These are phyloP conservation scores for Lactifluus rugatus DNA, from an alignment of 768 basidiomycete species.

Conservation along the genomic window DNA sequence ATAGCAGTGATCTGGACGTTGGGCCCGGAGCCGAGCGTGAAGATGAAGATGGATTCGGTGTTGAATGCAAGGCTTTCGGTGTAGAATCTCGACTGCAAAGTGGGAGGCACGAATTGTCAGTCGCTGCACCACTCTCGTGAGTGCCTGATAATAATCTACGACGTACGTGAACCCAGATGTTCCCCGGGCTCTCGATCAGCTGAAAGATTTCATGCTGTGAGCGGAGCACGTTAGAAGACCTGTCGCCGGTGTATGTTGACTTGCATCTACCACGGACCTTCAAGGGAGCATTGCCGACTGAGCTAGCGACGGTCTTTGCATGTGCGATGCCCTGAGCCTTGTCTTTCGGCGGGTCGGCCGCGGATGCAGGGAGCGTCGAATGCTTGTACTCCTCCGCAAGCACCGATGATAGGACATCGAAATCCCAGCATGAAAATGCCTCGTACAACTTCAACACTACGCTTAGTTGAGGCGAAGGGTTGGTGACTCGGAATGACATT, in stretches of 20 bases:
- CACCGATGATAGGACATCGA: background rate
- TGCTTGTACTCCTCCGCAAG: background rate
- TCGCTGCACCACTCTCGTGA: background rate
- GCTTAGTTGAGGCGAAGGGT: slow-evolving; percentile 8
- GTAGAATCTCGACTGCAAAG: slow-evolving; percentile 1
- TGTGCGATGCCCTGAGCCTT: slow-evolving; percentile 2
- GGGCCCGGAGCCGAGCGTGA: background rate
- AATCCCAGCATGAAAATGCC: background rate
- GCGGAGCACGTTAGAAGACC: background rate
- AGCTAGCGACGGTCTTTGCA: background rate
- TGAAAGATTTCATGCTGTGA: slow-evolving; percentile 10
- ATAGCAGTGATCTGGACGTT: slow-evolving; percentile 6
- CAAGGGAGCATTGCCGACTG: background rate
- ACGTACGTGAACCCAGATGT: slow-evolving; percentile 13
- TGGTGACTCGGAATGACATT: background rate
- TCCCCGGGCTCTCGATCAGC: background rate
- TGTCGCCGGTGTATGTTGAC: background rate
- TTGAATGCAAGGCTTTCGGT: background rate
- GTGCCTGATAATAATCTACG: background rate
- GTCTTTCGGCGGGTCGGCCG: background rate
- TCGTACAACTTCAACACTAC: background rate
- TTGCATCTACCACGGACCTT: background rate
- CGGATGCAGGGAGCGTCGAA: background rate
- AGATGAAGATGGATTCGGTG: background rate
- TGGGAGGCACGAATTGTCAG: background rate